phyloP scores from a whole-genome alignment of 805 yeast genomes.

The Kodamaea kaohsiungensis region DNA sequence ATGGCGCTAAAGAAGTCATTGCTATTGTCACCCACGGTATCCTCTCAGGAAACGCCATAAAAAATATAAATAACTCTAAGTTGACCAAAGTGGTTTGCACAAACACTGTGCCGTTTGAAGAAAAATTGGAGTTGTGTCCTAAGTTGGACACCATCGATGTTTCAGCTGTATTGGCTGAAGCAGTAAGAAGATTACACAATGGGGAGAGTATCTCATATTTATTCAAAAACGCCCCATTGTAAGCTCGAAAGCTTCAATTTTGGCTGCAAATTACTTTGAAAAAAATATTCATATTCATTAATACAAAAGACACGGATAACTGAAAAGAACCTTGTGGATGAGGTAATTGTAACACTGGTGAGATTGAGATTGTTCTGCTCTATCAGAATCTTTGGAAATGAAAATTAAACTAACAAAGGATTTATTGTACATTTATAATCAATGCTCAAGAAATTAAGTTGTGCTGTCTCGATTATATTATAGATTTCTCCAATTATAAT shows the following conservation, averaged over 20 bases:
- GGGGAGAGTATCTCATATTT: slow-evolving; percentile 84
- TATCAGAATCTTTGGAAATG: not conserved
- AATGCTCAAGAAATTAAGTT: not conserved
- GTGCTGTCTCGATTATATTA: not conserved
- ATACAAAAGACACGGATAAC: not conserved
- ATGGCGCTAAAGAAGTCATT: slow-evolving; percentile 70
- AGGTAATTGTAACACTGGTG: too few relatives aligned
- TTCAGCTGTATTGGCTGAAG: slow-evolving; percentile 74
- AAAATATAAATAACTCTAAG: slow-evolving; percentile 67
- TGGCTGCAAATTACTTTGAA: not conserved
- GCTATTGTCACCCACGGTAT: slow-evolving; percentile 86
- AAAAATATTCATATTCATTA: not conserved
- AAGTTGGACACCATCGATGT: slow-evolving; percentile 70
- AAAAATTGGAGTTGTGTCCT: slow-evolving; percentile 57
- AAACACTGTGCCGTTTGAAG: slow-evolving; percentile 76
- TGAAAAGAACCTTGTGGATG: too few relatives aligned
- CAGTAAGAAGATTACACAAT: slow-evolving; percentile 80
- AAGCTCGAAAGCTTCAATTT: not conserved
- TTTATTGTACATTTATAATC: not conserved
- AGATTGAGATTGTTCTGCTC: too few relatives aligned
- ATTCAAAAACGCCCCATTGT: slow-evolving; percentile 63
- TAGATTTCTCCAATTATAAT: not conserved
- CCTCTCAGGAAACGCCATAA: slow-evolving; percentile 71
- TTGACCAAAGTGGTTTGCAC: slow-evolving; percentile 74
- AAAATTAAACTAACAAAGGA: not conserved